phyloP scores from a whole-genome alignment of 163 green algal species.

The Picocystis sp. region DNA sequence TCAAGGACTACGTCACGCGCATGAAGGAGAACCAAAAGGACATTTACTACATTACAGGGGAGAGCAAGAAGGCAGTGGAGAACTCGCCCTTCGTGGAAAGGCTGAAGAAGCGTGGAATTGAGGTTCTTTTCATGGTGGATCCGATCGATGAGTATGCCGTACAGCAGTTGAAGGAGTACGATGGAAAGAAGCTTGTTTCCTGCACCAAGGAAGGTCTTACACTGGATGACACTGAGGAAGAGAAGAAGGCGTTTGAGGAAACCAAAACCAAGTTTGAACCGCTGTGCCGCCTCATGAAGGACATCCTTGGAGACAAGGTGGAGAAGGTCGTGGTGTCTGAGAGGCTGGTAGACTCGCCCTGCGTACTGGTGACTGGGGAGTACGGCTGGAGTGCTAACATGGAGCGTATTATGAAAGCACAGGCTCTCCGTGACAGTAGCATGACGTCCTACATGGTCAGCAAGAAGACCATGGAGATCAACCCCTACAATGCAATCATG shows the following conservation, averaged over 20 bases:
- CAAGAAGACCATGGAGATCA: slow-evolving; percentile 99
- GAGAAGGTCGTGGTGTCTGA: slow-evolving; percentile 84
- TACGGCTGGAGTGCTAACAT: slow-evolving; percentile 96
- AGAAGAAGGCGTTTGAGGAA: slow-evolving; percentile 95
- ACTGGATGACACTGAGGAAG: slow-evolving; percentile 90
- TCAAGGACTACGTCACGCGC: slow-evolving; percentile 99
- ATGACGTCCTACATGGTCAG: slow-evolving; percentile 31
- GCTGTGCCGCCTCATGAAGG: slow-evolving; percentile 88
- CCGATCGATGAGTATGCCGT: slow-evolving; percentile 98
- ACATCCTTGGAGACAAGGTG: slow-evolving; percentile 92
- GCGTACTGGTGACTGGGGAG: slow-evolving; percentile 87
- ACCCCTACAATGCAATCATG: slow-evolving; percentile 96
- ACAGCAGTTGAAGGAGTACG: slow-evolving; percentile 98
- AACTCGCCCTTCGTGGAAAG: slow-evolving; percentile 97
- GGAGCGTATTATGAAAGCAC: slow-evolving; percentile 99
- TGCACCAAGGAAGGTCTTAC: slow-evolving; percentile 96
- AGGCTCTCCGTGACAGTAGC: slow-evolving; percentile 84
- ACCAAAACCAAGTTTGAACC: slow-evolving; percentile 70
- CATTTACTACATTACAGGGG: slow-evolving; percentile 99
- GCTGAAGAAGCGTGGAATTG: slow-evolving; percentile 83
- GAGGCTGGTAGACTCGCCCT: slow-evolving; percentile 93
- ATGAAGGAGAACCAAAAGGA: slow-evolving; percentile 96
- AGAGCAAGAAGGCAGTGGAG: slow-evolving; percentile 88
- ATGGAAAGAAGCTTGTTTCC: slow-evolving; percentile 96
- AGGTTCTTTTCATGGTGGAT: slow-evolving; percentile 92